These are phyloP conservation scores for Artomyces pyxidatus DNA, from an alignment of 768 basidiomycete genomes.

Conservation along the genomic window DNA sequence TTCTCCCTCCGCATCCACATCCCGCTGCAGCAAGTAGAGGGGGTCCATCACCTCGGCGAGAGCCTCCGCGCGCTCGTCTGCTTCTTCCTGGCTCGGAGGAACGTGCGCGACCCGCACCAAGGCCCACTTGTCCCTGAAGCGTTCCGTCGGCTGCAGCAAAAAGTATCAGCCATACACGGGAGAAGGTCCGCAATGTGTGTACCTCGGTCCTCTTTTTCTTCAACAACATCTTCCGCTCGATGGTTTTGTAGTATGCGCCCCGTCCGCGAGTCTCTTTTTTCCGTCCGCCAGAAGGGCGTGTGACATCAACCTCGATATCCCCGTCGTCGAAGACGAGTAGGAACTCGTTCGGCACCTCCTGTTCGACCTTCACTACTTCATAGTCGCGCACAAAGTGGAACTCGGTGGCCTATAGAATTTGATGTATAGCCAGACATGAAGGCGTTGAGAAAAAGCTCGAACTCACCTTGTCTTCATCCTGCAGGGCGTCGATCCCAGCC, in stretches of 20 bases:
- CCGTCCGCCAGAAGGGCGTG: conserved; percentile 17
- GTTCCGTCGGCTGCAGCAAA: conserved; percentile 48
- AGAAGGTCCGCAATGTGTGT: conserved; percentile 22
- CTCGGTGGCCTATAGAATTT: conserved; percentile 42
- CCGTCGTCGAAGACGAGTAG: conserved; percentile 62
- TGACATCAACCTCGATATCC: conserved; percentile 29
- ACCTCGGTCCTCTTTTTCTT: conserved; percentile 83
- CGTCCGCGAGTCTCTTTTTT: conserved; percentile 30
- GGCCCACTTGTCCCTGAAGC: conserved; percentile 78
- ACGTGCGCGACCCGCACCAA: conserved; percentile 66
- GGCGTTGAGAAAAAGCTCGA: too few relatives aligned
- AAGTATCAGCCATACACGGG: conserved; percentile 1
- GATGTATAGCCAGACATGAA: background rate
- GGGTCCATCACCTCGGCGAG: conserved; percentile 74
- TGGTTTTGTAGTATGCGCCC: conserved; percentile 85
- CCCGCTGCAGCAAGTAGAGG: conserved; percentile 39
- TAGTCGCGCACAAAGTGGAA: conserved; percentile 81
- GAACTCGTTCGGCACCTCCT: conserved; percentile 81
- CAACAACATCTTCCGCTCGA: conserved; percentile 80
- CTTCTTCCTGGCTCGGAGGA: conserved; percentile 65
- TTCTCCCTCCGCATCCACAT: conserved; percentile 41
- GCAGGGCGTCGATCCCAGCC: conserved; percentile 35
- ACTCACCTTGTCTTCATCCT: conserved; percentile 47
- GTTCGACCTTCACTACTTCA: conserved; percentile 80
- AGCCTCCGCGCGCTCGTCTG: conserved; percentile 70